These are phyloP conservation scores for Delphinella strobiligena DNA, from an alignment of 2,329 filamentous ascomycete genomes.

Conservation along the genomic window DNA sequence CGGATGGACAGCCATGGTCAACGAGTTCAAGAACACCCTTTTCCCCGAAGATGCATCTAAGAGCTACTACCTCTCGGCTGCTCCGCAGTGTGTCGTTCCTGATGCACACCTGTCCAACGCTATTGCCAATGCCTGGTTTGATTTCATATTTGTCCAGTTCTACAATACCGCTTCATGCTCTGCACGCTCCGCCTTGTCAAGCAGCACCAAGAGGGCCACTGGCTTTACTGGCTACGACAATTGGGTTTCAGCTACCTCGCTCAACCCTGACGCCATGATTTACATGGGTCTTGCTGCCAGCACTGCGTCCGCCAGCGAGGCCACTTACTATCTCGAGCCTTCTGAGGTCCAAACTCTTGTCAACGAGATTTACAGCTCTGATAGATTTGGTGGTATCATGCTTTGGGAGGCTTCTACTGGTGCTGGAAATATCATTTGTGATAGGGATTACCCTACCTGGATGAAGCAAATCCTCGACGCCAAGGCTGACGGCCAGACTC, in stretches of 20 bases:
- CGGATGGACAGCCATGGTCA: conserved; percentile 38
- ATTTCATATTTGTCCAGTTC: conserved; percentile 35
- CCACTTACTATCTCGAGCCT: conserved; percentile 34
- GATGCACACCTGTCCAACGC: conserved; percentile 31
- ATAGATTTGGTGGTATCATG: conserved; percentile 47
- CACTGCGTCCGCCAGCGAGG: conserved; percentile 14
- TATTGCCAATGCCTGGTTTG: conserved; percentile 28
- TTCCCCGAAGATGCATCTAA: conserved; percentile 24
- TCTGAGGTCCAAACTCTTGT: conserved; percentile 34
- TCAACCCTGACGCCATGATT: conserved; percentile 36
- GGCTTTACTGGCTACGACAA: conserved; percentile 32
- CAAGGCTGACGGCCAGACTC: conserved; percentile 9
- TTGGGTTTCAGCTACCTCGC: conserved; percentile 31
- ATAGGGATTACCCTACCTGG: conserved; percentile 32
- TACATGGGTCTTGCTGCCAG: conserved; percentile 38
- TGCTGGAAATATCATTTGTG: conserved; percentile 33
- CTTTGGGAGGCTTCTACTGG: conserved; percentile 44
- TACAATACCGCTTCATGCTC: conserved; percentile 38
- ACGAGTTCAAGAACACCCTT: conserved; percentile 29
- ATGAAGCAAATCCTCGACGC: conserved; percentile 34
- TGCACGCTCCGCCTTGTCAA: conserved; percentile 25
- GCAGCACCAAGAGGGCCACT: conserved; percentile 14
- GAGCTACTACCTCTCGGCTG: conserved; percentile 37
- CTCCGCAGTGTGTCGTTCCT: conserved; percentile 35
- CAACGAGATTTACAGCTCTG: conserved; percentile 25